These are phyloP conservation scores for Flagelloscypha sp. DNA, from an alignment of 768 basidiomycete genomes.

Conservation along the genomic window DNA sequence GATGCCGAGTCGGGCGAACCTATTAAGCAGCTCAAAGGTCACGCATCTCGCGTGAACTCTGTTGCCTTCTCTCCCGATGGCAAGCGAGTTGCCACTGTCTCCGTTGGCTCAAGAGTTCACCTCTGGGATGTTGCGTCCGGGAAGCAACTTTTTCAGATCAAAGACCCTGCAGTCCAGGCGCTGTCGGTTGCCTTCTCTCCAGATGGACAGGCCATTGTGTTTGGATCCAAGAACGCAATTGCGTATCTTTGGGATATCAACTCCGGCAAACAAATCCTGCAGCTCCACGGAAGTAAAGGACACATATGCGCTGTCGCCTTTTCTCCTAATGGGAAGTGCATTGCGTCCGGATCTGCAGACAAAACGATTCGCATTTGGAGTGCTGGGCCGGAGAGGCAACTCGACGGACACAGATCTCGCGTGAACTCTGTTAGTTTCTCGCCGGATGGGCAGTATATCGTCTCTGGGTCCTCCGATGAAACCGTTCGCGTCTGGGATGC, in stretches of 20 bases:
- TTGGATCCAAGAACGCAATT: constrained; percentile 5
- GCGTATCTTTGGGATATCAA: constrained; percentile 7
- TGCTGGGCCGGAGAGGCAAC: constrained; percentile 5
- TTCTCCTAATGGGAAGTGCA: constrained; percentile 8
- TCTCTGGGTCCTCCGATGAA: constrained; percentile 9
- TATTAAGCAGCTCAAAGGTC: constrained; percentile 5
- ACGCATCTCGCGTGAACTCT: constrained; percentile 3
- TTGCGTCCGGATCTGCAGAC: constrained; percentile 9
- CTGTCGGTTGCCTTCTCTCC: constrained; percentile 6
- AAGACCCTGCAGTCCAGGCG: constrained; percentile 19
- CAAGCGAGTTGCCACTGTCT: constrained; percentile 31
- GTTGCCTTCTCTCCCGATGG: constrained; percentile 15
- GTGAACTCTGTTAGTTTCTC: constrained; percentile 4
- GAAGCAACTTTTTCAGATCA: constrained; percentile 28
- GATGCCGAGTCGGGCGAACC: constrained; percentile 3
- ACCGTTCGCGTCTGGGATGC: constrained; percentile 11
- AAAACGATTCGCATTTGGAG: constrained; percentile 8
- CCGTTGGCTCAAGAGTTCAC: constrained; percentile 19
- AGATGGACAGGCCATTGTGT: constrained; percentile 8
- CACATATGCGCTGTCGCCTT: constrained; percentile 4
- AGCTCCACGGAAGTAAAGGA: background rate
- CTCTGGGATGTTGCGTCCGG: constrained; percentile 16
- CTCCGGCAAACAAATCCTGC: constrained; percentile 2
- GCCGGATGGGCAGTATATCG: constrained; percentile 9
- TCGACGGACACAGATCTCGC: constrained; percentile 7